Conservation (phyloP, 2,329 filamentous ascomycete species). For the Diaporthe batatas region DNA sequence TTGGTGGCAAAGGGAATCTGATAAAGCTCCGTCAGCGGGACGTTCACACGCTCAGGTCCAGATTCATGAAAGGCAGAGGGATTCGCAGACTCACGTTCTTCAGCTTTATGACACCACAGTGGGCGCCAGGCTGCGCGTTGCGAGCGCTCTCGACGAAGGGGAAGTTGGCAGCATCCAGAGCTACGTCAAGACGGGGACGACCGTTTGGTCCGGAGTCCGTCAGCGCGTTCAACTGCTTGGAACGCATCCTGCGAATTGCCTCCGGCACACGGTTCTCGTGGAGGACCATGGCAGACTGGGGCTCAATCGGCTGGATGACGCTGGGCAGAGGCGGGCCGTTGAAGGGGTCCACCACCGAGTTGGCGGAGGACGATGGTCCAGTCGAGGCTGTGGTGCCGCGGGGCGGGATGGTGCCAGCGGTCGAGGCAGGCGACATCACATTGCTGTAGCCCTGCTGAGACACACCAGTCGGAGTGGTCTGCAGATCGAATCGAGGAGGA, state of each 20-base stretch:
- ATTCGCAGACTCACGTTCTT: slow-evolving; percentile 59
- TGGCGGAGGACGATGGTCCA: slow-evolving; percentile 2
- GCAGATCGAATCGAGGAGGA: slow-evolving; percentile 56
- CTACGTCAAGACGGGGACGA: slow-evolving; percentile 51
- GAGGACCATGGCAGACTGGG: slow-evolving; percentile 19
- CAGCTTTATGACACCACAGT: slow-evolving; percentile 62
- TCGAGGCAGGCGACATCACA: slow-evolving; percentile 5
- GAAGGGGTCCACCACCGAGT: slow-evolving; percentile 32
- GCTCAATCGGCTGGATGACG: slow-evolving; percentile 40
- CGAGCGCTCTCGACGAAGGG: slow-evolving; percentile 60
- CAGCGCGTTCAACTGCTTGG: slow-evolving; percentile 55
- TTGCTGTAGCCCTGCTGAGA: slow-evolving; percentile 29
- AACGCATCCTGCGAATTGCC: slow-evolving; percentile 50
- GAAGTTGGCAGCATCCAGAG: slow-evolving; percentile 57
- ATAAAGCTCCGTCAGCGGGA: neutral
- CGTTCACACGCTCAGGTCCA: no score
- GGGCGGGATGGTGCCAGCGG: neutral
- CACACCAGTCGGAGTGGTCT: neutral
- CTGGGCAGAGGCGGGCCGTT: slow-evolving; percentile 37
- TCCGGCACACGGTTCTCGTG: slow-evolving; percentile 38
- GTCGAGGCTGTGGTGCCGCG: neutral
- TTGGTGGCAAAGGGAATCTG: slow-evolving; percentile 70
- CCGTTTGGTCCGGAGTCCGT: slow-evolving; percentile 50
- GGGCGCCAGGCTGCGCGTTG: slow-evolving; percentile 47
- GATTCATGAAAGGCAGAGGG: neutral